Evolutionary conservation across 129 eudicot genomes (phyloP).

Genomic region (Tagetes erecta): DNA sequence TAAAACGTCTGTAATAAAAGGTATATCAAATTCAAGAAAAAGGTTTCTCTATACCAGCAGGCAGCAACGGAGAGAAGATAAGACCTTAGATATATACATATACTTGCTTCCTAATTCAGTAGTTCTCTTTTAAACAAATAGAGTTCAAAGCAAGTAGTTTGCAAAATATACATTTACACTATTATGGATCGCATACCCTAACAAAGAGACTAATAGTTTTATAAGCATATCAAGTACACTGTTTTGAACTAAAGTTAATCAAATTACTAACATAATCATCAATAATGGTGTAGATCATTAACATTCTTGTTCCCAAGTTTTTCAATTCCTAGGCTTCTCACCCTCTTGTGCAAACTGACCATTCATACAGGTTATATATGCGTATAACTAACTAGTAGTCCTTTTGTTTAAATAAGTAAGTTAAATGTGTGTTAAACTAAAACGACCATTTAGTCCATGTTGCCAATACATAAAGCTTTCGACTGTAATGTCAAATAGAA

Average conservation of each 20-base stretch:
- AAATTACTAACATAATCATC: constrained; percentile 2
- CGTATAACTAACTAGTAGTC: background rate
- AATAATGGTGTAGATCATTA: background rate
- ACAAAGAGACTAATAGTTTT: background rate
- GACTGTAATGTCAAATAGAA: background rate
- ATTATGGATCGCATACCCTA: background rate
- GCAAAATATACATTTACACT: background rate
- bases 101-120: background rate
- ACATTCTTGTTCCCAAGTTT: background rate
- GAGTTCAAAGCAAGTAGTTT: constrained; percentile 3
- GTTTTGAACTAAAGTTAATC: background rate
- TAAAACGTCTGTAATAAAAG: background rate
- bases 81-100: background rate
- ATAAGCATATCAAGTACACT: background rate
- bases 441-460: background rate
- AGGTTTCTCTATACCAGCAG: background rate
- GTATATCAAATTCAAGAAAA: background rate
- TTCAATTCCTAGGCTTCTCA: background rate
- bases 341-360: constrained; percentile 3
- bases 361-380: background rate
- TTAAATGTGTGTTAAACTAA: background rate
- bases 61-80: background rate
- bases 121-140: constrained; percentile 3
- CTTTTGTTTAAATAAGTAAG: background rate
- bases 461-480: background rate